These are phyloP conservation scores for Pseudopithomyces maydicus DNA, from an alignment of 2,329 filamentous ascomycete genomes.

Conservation along the genomic window DNA sequence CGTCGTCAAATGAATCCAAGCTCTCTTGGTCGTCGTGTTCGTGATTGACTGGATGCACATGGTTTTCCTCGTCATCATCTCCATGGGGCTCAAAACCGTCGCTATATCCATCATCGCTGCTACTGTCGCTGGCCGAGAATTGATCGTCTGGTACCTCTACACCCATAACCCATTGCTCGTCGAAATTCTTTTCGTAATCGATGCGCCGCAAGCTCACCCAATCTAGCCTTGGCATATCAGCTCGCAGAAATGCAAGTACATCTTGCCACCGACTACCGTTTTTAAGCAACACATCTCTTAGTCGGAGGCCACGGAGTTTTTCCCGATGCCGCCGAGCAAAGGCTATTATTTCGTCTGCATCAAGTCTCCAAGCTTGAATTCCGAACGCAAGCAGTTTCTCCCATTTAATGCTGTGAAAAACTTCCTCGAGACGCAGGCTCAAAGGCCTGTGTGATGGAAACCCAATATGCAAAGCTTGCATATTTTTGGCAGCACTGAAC, in stretches of 20 bases:
- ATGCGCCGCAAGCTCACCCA: constrained; percentile 68
- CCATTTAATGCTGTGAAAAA: constrained; percentile 68
- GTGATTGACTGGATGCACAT: constrained; percentile 3
- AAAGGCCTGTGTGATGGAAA: constrained; percentile 64
- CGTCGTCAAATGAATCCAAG: constrained; percentile 36
- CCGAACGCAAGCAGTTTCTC: constrained; percentile 66
- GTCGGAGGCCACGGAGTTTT: constrained; percentile 62
- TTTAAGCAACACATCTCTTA: constrained; percentile 66
- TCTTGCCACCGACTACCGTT: constrained; percentile 66
- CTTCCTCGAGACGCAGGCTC: constrained; percentile 61
- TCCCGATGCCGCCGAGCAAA: constrained; percentile 61
- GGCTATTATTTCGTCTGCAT: constrained; percentile 64
- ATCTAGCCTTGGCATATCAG: constrained; percentile 62
- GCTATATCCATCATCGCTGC: constrained; percentile 43
- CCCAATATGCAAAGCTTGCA: constrained; percentile 68
- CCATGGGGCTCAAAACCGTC: constrained; percentile 42
- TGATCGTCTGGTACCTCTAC: constrained; percentile 56
- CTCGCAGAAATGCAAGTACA: constrained; percentile 61
- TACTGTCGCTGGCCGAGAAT: constrained; percentile 50
- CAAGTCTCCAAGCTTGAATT: constrained; percentile 67
- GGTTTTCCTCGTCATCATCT: constrained; percentile 33
- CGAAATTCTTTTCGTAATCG: constrained; percentile 62
- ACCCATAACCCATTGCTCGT: constrained; percentile 52
- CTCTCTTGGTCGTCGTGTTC: constrained; percentile 38
- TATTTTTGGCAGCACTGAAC: constrained; percentile 63